Evolutionary conservation across 176 grass and related monocot genomes (phyloP), one percentile per base, ranked within the genome.

Genomic region (Triticum dicoccoides): DNA sequence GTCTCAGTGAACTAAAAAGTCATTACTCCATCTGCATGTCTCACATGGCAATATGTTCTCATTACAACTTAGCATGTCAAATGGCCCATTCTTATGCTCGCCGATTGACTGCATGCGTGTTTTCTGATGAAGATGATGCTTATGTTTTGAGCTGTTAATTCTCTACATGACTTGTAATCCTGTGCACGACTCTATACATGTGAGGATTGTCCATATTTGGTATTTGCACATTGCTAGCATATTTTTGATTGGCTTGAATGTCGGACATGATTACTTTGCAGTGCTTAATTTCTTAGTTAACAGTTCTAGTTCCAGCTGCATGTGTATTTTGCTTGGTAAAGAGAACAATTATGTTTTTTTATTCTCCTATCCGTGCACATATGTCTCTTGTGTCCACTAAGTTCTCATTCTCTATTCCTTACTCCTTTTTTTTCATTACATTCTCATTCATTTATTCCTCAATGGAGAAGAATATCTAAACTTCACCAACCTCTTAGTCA

Each of bases 401-500:
- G 33, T 73, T 88, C 73, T 58, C 4, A 32, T 77, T 38, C 24
- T 20, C 9, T 27, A 42, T 88, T 78, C 29, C 63, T 72, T 78
- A 7, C 27, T 47, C 52, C 52, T 38, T 34, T 44, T 30, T 41
- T 20, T 0, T 11, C 18, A 30, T 65, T 70, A 71, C 20, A 25
- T 74, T 88, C 74, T 58, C 6, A 42, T 77, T 38, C 18, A 18
- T 20, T 7, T 27, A 42, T 88, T 78, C n/a, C 63, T 52, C 70
- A 10, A 3, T 49, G 54, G 54, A 14, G 58, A 25, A 74, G 3
- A 30, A 52, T 62, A 0, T 9, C 4, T 71, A 49, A 77, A 62
- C 9, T 80, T 42, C 18, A 61, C 30, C 69, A 58, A 25, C n/a
- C 23, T 62, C 38, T 62, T 30, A 30, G 37, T 64, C 61, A 30